Base-by-base conservation (phyloP, 495 filamentous ascomycete species). In the Entonaema liquescens region DNA sequence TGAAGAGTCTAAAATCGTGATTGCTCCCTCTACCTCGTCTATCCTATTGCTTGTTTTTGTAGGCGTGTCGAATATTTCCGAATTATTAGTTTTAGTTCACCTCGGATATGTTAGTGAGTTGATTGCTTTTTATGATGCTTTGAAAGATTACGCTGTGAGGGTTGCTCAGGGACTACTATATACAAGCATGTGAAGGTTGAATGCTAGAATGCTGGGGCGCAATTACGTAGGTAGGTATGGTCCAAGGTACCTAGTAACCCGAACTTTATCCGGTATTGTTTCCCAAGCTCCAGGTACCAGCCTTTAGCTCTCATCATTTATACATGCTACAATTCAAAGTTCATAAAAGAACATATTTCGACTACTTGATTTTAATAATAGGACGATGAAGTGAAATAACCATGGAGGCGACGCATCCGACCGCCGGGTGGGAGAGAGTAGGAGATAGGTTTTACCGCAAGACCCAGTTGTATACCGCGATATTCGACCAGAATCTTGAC, bases 391-490 rank as follows among this genome's bases (percentile, higher is more conserved):
- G 77, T 85, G 54, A 79, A 79, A 59, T 69, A 54, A 80, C 29
- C 25, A 85, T 85, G 83, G 83, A 84, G 65, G 68, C 79, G 62
- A 77, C 79, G 71, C 79, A 90, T 81, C 93, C 95, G 59, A 94
- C 93, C 47, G 90, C 93, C 71, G 92, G 93, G 76, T 99, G 95
- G 95, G 93, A 97, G 83, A 90, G 87, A 76, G 86, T 98, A 57
- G 95, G 93, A 58, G 92, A 95, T 72, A 89, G 87, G 68, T 99
- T 95, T 81, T 99, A 98, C 83, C 91, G 95, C 77, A 98, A 95
- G 81, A 89, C 92, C 28, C 90, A 93, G 79, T 85, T 97, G 36
- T 99, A 98, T 83, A 93, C 93, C 63, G 91, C 88, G 67, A 85
- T 99, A 72, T 98, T 98, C 80, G 91, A 94, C 76, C 88, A 91